These are phyloP conservation scores for Zygoascus hellenicus DNA, from an alignment of 1,139 yeast species.

Conservation along the genomic window DNA sequence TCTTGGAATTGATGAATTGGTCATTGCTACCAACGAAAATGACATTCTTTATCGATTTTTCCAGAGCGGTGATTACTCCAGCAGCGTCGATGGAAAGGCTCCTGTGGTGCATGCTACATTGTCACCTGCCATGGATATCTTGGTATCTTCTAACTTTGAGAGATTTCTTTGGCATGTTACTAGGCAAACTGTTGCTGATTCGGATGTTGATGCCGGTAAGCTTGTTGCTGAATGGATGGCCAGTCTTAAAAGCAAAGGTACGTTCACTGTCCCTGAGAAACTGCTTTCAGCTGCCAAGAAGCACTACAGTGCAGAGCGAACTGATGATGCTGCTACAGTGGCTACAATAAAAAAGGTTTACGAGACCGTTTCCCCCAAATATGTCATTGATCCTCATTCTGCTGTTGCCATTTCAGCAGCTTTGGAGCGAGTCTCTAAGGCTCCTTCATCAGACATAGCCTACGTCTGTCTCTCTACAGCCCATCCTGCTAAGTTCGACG, in stretches of 20 bases:
- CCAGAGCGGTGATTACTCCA: slow-evolving; percentile 75
- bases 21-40: slow-evolving; percentile 93
- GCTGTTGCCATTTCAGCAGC: slow-evolving; percentile 89
- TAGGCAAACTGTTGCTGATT: slow-evolving; percentile 54
- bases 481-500: slow-evolving; percentile 97
- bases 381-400: slow-evolving; percentile 92
- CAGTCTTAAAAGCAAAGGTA: slow-evolving; percentile 67
- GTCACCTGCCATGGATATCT: slow-evolving; percentile 98
- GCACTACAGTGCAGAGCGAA: slow-evolving; percentile 74
- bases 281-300: slow-evolving; percentile 61
- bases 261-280: slow-evolving; percentile 61
- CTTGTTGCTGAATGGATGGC: slow-evolving; percentile 72
- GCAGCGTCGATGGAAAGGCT: slow-evolving; percentile 36
- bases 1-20: slow-evolving; percentile 75
- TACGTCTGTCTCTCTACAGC: slow-evolving; percentile 92
- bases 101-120: slow-evolving; percentile 78
- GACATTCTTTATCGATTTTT: slow-evolving; percentile 91
- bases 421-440: slow-evolving; percentile 50
- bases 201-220: slow-evolving; percentile 69
- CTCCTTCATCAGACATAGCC: slow-evolving; percentile 37
- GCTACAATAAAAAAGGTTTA: slow-evolving; percentile 70
- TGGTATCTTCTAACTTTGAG: slow-evolving; percentile 92
- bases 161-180: slow-evolving; percentile 92
- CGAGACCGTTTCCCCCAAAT: slow-evolving; percentile 53
- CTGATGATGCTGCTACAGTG: slow-evolving; percentile 69